Conservation (phyloP, 164 flowering plant species). For the Berberis vulgaris region DNA sequence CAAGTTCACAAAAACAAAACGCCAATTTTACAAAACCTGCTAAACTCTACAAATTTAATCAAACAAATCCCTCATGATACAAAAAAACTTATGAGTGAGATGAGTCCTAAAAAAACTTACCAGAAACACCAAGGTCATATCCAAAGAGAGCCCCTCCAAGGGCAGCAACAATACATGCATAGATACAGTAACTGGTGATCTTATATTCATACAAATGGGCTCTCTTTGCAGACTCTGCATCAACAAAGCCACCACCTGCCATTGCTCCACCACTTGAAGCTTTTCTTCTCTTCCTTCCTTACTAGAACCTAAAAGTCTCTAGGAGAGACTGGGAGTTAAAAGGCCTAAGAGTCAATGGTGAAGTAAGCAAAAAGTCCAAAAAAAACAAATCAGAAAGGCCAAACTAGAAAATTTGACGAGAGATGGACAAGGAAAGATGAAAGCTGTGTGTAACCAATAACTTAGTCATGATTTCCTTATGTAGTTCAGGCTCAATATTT, state of each 20-base stretch:
- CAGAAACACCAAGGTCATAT: constrained; percentile 94
- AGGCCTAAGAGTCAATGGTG: no score
- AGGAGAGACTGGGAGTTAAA: neutral
- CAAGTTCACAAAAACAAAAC: no score
- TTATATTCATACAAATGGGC: constrained; percentile 62
- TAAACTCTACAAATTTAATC: no score
- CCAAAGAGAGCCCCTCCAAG: constrained; percentile 91
- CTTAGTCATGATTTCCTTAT: no score
- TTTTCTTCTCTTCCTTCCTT: neutral
- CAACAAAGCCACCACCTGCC: constrained; percentile 73
- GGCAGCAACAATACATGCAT: constrained; percentile 69
- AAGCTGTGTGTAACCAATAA: no score
- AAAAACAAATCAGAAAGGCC: no score
- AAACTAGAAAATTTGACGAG: no score
- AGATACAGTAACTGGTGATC: constrained; percentile 54
- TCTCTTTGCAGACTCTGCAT: constrained; percentile 29
- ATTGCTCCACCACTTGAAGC: constrained; percentile 14
- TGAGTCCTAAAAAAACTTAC: constrained; percentile 19
- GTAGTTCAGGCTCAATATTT: no score
- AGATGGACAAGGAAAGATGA: no score
- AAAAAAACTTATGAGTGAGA: neutral
- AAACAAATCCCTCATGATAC: neutral
- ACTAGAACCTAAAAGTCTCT: neutral
- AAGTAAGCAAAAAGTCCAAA: no score
- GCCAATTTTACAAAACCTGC: no score